Evolutionary conservation across 768 basidiomycete genomes (phyloP).

Genomic region (Rubroboletus satanas): DNA sequence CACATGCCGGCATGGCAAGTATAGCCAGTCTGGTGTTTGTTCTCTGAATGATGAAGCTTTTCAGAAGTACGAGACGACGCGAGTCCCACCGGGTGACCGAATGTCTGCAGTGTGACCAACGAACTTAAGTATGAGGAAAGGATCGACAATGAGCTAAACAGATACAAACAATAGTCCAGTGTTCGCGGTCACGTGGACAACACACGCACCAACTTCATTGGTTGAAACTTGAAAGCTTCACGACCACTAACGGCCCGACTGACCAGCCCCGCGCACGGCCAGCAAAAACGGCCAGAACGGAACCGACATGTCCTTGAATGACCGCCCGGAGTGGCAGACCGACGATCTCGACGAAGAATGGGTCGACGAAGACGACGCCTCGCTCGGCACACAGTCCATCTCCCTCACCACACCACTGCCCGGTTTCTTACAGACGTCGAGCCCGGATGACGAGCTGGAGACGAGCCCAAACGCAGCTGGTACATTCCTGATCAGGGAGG

Average conservation of each 20-base stretch:
- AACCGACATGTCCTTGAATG: slow-evolving; percentile 6
- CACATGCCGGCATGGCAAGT: neutral
- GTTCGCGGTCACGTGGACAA: slow-evolving; percentile 29
- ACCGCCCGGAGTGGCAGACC: slow-evolving; percentile 75
- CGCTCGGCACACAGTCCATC: slow-evolving; percentile 48
- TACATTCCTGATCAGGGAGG: slow-evolving; percentile 74
- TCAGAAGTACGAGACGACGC: too few species aligned
- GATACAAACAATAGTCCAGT: slow-evolving; percentile 17
- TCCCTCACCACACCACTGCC: slow-evolving; percentile 58
- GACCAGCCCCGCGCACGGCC: neutral
- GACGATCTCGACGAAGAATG: slow-evolving; percentile 92
- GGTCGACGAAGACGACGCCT: slow-evolving; percentile 55
- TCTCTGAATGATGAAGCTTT: neutral
- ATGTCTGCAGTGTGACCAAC: neutral
- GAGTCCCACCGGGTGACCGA: neutral
- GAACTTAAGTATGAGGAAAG: slow-evolving; percentile 1
- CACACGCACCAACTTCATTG: neutral
- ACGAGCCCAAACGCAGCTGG: slow-evolving; percentile 43
- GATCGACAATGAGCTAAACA: slow-evolving; percentile 19
- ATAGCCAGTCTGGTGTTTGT: neutral
- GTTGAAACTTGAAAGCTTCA: neutral
- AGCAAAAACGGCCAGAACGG: neutral
- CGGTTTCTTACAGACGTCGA: slow-evolving; percentile 44
- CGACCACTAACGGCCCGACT: neutral
- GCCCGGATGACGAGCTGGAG: slow-evolving; percentile 30